phyloP scores from a whole-genome alignment of 495 filamentous ascomycete species.

The Penicillium goetzii region DNA sequence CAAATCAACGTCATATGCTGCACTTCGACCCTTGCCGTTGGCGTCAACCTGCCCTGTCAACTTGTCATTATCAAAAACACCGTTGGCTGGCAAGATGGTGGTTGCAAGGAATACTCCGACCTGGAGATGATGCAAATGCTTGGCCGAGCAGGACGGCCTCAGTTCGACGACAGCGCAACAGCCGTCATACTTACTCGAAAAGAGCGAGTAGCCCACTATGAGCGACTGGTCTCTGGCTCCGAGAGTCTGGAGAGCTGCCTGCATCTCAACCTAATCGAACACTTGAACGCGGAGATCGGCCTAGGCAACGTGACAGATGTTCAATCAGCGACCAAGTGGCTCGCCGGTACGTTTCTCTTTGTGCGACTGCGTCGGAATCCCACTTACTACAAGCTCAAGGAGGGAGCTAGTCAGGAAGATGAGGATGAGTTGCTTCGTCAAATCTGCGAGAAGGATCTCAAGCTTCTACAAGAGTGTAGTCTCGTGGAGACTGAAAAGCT shows the following conservation, averaged over 20 bases:
- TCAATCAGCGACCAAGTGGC: conserved; percentile 77
- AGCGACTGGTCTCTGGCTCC: conserved; percentile 80
- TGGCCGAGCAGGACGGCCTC: conserved; percentile 87
- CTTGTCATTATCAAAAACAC: conserved; percentile 94
- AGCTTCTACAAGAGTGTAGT: conserved; percentile 61
- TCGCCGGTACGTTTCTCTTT: conserved; percentile 83
- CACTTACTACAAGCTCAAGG: conserved; percentile 72
- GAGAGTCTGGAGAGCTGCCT: conserved; percentile 86
- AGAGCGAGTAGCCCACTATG: conserved; percentile 71
- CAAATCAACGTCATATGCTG: conserved; percentile 89
- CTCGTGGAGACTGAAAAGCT: conserved; percentile 61
- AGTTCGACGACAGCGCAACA: conserved; percentile 84
- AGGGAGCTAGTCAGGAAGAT: conserved; percentile 53
- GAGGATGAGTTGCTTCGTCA: conserved; percentile 73
- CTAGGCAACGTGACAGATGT: conserved; percentile 76
- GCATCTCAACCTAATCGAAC: conserved; percentile 86
- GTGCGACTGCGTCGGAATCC: conserved; percentile 83
- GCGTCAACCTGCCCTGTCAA: conserved; percentile 91
- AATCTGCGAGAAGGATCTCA: conserved; percentile 82
- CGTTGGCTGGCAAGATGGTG: conserved; percentile 66
- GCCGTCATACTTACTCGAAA: conserved; percentile 85
- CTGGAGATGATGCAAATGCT: conserved; percentile 99
- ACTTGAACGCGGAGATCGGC: conserved; percentile 92
- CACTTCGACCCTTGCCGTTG: conserved; percentile 91
- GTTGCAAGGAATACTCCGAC: conserved; percentile 79